Evolutionary conservation across 1,284 basidiomycete genomes (phyloP).

Genomic region (Hymenochaete sp.): DNA sequence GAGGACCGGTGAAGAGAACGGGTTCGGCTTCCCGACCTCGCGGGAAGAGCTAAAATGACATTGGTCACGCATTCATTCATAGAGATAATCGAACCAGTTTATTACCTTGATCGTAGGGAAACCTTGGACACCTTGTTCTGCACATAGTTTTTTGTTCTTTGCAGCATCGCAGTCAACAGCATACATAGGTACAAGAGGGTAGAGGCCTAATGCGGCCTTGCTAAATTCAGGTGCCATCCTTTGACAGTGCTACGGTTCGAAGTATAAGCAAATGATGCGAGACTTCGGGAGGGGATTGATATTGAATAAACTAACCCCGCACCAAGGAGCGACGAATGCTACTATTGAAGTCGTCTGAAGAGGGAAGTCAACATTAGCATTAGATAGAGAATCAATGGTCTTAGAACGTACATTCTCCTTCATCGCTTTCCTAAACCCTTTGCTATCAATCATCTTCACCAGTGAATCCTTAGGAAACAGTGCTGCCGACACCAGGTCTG

Average conservation of each 20-base stretch:
- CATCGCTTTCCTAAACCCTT: slow-evolving; percentile 67
- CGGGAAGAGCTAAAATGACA: slow-evolving; percentile 58
- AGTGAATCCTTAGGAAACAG: slow-evolving; percentile 62
- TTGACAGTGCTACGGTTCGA: slow-evolving; percentile 67
- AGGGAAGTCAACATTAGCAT: background rate
- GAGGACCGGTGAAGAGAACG: slow-evolving; percentile 59
- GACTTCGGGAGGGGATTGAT: background rate
- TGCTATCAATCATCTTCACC: slow-evolving; percentile 70
- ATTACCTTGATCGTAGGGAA: slow-evolving; percentile 85
- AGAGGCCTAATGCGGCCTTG: slow-evolving; percentile 71
- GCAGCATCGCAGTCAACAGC: slow-evolving; percentile 88
- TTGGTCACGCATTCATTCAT: background rate
- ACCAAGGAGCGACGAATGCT: slow-evolving; percentile 89
- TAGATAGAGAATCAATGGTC: slow-evolving; percentile 1
- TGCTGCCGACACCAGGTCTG: slow-evolving; percentile 55
- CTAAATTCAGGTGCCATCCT: slow-evolving; percentile 78
- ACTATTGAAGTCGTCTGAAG: slow-evolving; percentile 63
- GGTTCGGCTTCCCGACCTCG: slow-evolving; percentile 57
- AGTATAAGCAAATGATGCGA: slow-evolving; percentile 2
- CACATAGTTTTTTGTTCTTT: slow-evolving; percentile 74
- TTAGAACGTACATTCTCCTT: slow-evolving; percentile 57
- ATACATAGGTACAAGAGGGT: slow-evolving; percentile 81
- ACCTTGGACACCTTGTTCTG: slow-evolving; percentile 79
- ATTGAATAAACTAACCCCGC: slow-evolving; percentile 60
- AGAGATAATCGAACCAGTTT: background rate